phyloP scores from a whole-genome alignment of 306 rosid genomes.

The Citrullus mucosospermus region DNA sequence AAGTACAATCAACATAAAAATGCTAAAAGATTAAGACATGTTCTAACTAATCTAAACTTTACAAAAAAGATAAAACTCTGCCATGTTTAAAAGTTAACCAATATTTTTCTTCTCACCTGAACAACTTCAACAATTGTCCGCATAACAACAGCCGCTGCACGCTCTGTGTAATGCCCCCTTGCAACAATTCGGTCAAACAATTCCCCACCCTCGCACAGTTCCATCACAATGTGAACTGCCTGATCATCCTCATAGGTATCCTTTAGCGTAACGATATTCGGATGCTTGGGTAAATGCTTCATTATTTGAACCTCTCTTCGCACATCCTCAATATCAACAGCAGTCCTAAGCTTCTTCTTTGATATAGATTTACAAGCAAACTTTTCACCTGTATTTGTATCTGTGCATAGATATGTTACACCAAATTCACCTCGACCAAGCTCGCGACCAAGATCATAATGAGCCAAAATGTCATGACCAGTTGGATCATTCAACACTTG shows the following conservation, averaged over 20 bases:
- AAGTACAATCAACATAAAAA: neutral
- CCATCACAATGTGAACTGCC: conserved; percentile 52
- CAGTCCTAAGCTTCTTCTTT: conserved; percentile 49
- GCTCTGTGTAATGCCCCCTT: conserved; percentile 49
- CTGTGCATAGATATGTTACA: conserved; percentile 37
- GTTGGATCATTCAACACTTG: conserved; percentile 38
- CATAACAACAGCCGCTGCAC: conserved; percentile 48
- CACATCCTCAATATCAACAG: conserved; percentile 45
- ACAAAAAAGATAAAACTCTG: neutral
- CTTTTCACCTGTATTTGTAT: conserved; percentile 19
- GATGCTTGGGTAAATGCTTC: conserved; percentile 34
- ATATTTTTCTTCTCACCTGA: conserved; percentile 17
- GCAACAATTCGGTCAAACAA: conserved; percentile 52
- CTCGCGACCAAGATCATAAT: conserved; percentile 42
- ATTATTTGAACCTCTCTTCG: conserved; percentile 46
- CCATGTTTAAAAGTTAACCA: neutral
- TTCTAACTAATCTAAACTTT: neutral
- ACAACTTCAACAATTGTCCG: conserved; percentile 47
- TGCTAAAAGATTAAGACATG: neutral
- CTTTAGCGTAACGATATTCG: conserved; percentile 32
- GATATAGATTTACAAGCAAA: conserved; percentile 53
- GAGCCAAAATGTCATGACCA: conserved; percentile 25
- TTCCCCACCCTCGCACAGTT: conserved; percentile 49
- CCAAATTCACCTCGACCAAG: conserved; percentile 55
- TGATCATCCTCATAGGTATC: conserved; percentile 41